A percentile compares a stretch with the other conserved stretches of the same genome.
Conservation (phyloP, 1,284 basidiomycete genomes). For the Puccinia sorghi region DNA sequence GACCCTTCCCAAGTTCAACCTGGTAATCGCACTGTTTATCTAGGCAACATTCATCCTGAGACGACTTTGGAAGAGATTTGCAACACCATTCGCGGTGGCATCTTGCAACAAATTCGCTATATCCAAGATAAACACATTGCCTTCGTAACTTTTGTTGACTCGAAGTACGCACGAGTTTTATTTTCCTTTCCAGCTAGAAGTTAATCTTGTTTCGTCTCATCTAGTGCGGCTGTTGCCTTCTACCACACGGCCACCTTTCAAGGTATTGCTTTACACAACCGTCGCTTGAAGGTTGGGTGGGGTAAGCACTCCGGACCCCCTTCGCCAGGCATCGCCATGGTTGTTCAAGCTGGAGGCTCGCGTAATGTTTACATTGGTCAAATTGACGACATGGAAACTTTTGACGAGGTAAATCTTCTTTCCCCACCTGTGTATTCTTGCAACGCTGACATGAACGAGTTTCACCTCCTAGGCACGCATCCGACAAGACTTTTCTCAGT, state of each 20-base stretch:
- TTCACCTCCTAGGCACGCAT: conserved; percentile 62
- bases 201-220: conserved; percentile 61
- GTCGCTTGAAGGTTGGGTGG: conserved; percentile 90
- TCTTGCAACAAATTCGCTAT: conserved; percentile 78
- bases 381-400: conserved; percentile 37
- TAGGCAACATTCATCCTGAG: conserved; percentile 91
- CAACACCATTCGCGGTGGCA: conserved; percentile 87
- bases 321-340: conserved; percentile 75
- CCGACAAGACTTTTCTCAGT: conserved; percentile 51
- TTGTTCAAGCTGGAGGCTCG: conserved; percentile 84
- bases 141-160: conserved; percentile 56
- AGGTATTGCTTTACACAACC: conserved; percentile 82
- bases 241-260: conserved; percentile 83
- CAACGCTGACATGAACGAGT: conserved; percentile 74
- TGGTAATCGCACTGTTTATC: conserved; percentile 83
- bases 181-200: conserved; percentile 64
- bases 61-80: conserved; percentile 87
- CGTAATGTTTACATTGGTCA: conserved; percentile 87
- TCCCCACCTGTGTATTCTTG: neutral
- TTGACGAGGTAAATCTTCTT: conserved; percentile 28
- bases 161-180: conserved; percentile 42
- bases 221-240: conserved; percentile 83
- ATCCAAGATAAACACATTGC: conserved; percentile 93
- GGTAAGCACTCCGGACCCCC: conserved; percentile 68
- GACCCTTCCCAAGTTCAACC: conserved; percentile 52